These are phyloP conservation scores for Pterocarpus macrocarpus DNA, from an alignment of 306 rosid genomes.

Conservation along the genomic window DNA sequence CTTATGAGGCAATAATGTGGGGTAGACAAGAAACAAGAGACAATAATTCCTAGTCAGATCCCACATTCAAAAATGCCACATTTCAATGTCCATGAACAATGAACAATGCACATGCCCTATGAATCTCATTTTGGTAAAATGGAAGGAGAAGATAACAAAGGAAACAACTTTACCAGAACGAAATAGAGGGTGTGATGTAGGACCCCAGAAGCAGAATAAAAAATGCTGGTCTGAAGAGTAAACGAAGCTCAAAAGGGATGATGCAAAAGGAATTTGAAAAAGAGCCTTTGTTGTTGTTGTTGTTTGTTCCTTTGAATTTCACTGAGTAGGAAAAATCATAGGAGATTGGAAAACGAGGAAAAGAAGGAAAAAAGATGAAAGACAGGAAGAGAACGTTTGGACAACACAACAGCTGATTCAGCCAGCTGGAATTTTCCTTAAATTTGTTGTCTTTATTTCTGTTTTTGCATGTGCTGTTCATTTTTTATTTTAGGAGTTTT, in stretches of 20 bases:
- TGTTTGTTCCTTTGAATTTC: constrained; percentile 28
- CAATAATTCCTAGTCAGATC: constrained; percentile 46
- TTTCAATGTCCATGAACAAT: constrained; percentile 18
- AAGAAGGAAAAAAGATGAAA: neutral
- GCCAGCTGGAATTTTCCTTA: constrained; percentile 53
- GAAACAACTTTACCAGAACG: constrained; percentile 51
- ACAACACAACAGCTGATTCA: constrained; percentile 24
- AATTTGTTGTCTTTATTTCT: constrained; percentile 20
- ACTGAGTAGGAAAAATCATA: constrained; percentile 41
- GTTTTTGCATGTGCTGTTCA: too few species aligned
- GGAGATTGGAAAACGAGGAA: constrained; percentile 41
- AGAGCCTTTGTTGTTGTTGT: neutral
- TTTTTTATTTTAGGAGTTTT: neutral
- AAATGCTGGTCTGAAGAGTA: constrained; percentile 33
- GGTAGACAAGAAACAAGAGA: constrained; percentile 29
- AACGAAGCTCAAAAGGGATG: neutral
- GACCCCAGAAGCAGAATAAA: constrained; percentile 33
- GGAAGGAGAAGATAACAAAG: constrained; percentile 28
- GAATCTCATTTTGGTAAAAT: constrained; percentile 24
- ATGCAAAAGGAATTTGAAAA: neutral
- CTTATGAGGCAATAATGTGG: constrained; percentile 40
- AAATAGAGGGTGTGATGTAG: constrained; percentile 36
- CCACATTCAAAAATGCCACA: constrained; percentile 40
- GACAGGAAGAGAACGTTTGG: neutral
- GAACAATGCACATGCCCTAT: constrained; percentile 30